phyloP scores from a whole-genome alignment of 208 protist genomes.

The Leishmania tropica region DNA sequence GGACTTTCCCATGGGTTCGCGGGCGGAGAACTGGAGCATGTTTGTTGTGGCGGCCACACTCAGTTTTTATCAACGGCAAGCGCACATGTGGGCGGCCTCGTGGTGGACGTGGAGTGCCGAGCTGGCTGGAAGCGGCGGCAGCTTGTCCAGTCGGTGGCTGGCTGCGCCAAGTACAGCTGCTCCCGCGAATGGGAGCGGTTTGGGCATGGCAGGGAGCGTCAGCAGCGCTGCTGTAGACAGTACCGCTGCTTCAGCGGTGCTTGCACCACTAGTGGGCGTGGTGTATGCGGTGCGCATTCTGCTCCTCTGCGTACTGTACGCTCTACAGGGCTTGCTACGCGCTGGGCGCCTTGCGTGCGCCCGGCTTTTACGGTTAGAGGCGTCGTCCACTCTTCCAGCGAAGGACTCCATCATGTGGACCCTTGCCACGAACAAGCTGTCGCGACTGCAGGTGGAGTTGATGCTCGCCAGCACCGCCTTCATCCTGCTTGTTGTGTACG shows the following conservation, averaged over 20 bases:
- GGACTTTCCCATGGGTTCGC: not conserved
- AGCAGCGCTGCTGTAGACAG: not conserved
- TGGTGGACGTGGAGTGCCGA: not conserved
- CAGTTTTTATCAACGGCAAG: not conserved
- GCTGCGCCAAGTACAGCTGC: not conserved
- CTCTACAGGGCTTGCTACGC: not conserved
- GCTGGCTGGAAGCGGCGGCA: not conserved
- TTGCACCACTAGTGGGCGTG: not conserved
- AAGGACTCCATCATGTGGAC: conserved; percentile 9
- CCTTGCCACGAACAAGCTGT: conserved; percentile 3
- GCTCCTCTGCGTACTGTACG: not conserved
- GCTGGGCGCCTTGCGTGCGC: not conserved
- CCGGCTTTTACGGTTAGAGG: not conserved
- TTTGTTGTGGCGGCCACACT: conserved; percentile 11
- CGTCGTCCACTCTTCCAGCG: not conserved
- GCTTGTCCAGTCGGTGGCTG: not conserved
- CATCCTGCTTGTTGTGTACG: not conserved
- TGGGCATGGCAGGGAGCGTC: no score
- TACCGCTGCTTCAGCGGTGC: not conserved
- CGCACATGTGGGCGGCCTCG: not conserved
- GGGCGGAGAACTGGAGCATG: not conserved
- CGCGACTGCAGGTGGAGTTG: conserved; percentile 10
- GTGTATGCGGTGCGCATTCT: not conserved
- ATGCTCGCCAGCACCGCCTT: not conserved
- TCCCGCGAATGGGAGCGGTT: not conserved